These are phyloP conservation scores for Lagerstroemia speciosa DNA, from an alignment of 345 rosid species.

Conservation along the genomic window DNA sequence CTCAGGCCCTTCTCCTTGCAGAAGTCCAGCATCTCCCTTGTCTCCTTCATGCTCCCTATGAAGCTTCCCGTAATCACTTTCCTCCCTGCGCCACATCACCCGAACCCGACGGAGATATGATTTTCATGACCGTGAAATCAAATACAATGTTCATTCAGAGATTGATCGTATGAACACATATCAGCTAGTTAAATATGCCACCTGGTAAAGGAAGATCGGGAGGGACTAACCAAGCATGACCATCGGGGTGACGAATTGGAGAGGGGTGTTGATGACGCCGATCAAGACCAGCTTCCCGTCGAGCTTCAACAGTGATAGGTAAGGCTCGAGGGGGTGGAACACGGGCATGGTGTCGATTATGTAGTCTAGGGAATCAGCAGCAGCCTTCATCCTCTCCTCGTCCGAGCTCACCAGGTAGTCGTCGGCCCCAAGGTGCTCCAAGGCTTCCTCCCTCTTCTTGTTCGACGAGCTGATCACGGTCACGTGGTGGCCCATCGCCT, in stretches of 20 bases:
- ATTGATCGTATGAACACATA: too few relatives aligned
- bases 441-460: slow-evolving; percentile 73
- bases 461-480: slow-evolving; percentile 92
- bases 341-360: slow-evolving; percentile 89
- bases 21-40: slow-evolving; percentile 38
- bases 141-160: neutral
- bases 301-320: slow-evolving; percentile 52
- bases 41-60: slow-evolving; percentile 50
- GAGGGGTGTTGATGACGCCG: slow-evolving; percentile 68
- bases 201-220: too few relatives aligned
- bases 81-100: slow-evolving; percentile 25
- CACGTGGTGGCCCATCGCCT: slow-evolving; percentile 91
- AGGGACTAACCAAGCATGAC: slow-evolving; percentile 74
- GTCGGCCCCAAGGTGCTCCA: slow-evolving; percentile 89
- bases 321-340: slow-evolving; percentile 77
- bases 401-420: slow-evolving; percentile 74
- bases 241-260: slow-evolving; percentile 64
- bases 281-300: slow-evolving; percentile 79
- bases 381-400: slow-evolving; percentile 36
- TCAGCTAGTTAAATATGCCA: slow-evolving; percentile 27
- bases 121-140: neutral
- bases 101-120: neutral
- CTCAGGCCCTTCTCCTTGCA: slow-evolving; percentile 46
- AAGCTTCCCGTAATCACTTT: slow-evolving; percentile 49
- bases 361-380: slow-evolving; percentile 73